Base-by-base conservation (phyloP, 352 stramenopile genomes). In the Globisporangium carolinianum region DNA sequence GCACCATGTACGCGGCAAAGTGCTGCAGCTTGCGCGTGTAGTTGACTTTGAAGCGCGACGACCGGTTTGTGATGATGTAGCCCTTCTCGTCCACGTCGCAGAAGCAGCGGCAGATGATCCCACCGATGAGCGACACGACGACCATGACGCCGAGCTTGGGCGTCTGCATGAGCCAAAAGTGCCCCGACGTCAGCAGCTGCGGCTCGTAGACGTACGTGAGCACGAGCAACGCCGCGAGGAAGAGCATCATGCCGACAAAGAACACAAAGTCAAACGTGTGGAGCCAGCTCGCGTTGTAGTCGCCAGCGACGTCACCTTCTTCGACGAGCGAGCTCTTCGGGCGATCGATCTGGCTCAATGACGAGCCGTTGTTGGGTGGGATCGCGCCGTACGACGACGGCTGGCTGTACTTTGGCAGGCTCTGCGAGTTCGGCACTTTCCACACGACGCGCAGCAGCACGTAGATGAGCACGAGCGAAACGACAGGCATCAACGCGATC, bases 21-120 rank as follows among this genome's bases (percentile, higher is more conserved):
- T 89, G 78, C 71, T 91, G 82, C 48, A 94, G 62, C 69, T 94
- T 94, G 17, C 84, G 78, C 7, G 84, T 94, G 74, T 94, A 94
- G 73, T 94, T 94, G 58, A 94, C 84, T 65, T 94, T 94, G 73
- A 94, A 94, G 39, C 58, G 71, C 35, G 84, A 94, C 60, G 69
- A 84, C 65, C 80, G 83, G 66, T 91, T 87, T 24, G 84, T 94
- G 66, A 94, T 87, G 52, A 94, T 87, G 69, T 94, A 94, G 11
- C 81, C 84, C 51, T 80, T 79, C 43, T 82, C 75, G 53, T 94
- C 82, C 1, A 94, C 84, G 37, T 80, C 74, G 52, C 84, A 94
- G 61, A 83, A 91, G 55, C 67, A 68, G 35, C 82, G 79, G 57
- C 84, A 94, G 47, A 94, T 73, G 35, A 92, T 70, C 3, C 84